Evolutionary conservation across 2,329 filamentous ascomycete genomes (phyloP).

Genomic region (Colletotrichum acutatum): DNA sequence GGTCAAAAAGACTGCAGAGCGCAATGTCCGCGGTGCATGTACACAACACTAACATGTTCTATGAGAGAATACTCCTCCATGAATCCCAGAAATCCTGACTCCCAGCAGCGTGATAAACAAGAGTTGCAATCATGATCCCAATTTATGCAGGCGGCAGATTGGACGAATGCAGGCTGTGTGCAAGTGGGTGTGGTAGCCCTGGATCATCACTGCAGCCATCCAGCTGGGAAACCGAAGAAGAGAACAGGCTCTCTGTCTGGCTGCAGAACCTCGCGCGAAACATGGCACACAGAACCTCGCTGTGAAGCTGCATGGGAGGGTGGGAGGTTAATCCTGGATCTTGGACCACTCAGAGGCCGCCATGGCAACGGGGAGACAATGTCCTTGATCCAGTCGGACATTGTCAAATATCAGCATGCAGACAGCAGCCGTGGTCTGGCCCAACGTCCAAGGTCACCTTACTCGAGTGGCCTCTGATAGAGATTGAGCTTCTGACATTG

Average conservation of each 20-base stretch:
- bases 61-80: neutral
- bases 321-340: neutral
- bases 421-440: neutral
- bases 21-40: neutral
- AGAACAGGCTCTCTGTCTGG: slow-evolving; percentile 12
- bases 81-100: neutral
- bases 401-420: slow-evolving; percentile 2
- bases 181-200: neutral
- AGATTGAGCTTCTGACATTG: neutral
- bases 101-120: neutral
- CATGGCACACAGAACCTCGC: slow-evolving; percentile 1
- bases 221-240: neutral
- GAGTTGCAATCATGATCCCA: neutral
- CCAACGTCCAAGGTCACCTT: neutral
- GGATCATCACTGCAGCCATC: neutral
- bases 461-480: neutral
- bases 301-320: neutral
- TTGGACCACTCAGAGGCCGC: neutral
- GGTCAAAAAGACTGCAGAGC: neutral
- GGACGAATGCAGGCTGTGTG: slow-evolving; percentile 1
- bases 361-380: neutral
- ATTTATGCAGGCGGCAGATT: slow-evolving; percentile 6
- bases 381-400: slow-evolving; percentile 20
- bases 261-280: slow-evolving; percentile 19
- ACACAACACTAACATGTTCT: neutral